Conservation (phyloP, 805 yeast genomes). For the Metschnikowia noctiluminum region DNA sequence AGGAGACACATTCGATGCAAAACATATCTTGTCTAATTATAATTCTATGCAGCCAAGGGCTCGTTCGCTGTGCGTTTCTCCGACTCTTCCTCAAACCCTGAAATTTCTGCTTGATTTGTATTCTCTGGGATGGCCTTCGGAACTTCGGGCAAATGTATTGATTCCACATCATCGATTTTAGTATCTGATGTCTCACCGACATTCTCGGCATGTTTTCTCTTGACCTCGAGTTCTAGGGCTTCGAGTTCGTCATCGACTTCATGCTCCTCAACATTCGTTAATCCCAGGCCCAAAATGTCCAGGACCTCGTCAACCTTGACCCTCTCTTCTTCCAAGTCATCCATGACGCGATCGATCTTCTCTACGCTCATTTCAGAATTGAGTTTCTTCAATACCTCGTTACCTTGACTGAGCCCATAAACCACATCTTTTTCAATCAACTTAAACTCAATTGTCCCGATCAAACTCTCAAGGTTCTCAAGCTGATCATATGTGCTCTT, state of each 20-base stretch:
- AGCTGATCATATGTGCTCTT: slow-evolving; percentile 73
- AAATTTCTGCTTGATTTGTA: slow-evolving; percentile 13
- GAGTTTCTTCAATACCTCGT: slow-evolving; percentile 65
- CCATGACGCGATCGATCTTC: slow-evolving; percentile 77
- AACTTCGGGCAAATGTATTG: slow-evolving; percentile 12
- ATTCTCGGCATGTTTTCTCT: slow-evolving; percentile 6
- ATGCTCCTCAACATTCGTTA: slow-evolving; percentile 47
- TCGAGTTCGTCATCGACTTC: slow-evolving; percentile 67
- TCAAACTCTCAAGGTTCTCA: slow-evolving; percentile 73
- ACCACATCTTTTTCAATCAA: slow-evolving; percentile 82
- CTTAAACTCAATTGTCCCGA: slow-evolving; percentile 82
- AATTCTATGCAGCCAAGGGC: slow-evolving; percentile 5
- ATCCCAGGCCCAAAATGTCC: slow-evolving; percentile 43
- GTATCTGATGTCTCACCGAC: neutral
- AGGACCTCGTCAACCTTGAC: slow-evolving; percentile 74
- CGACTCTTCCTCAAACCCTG: neutral
- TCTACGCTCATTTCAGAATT: slow-evolving; percentile 77
- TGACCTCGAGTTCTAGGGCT: slow-evolving; percentile 46
- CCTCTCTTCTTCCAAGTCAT: slow-evolving; percentile 78
- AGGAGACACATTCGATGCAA: too few relatives aligned
- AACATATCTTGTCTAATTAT: too few relatives aligned
- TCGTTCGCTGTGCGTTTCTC: neutral
- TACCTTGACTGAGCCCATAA: slow-evolving; percentile 78
- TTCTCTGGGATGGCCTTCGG: slow-evolving; percentile 13
- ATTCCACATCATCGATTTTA: neutral